Evolutionary conservation across 1,139 yeast species (phyloP), one percentile per base, ranked within the genome.

Genomic region (Saccharomyces pastorianus): DNA sequence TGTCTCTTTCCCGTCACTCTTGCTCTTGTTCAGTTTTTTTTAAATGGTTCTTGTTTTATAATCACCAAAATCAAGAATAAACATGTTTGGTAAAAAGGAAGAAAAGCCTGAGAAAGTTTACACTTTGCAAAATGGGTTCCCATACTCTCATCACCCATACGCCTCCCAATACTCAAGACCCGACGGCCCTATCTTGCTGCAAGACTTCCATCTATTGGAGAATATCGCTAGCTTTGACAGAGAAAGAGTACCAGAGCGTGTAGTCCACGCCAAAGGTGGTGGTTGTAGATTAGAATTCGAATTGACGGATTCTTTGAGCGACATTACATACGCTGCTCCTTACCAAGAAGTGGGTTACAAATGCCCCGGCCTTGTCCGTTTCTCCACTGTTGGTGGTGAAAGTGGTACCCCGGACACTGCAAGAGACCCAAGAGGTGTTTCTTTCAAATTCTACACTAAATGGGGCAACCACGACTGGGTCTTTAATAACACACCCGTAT

Each of bases 381-480:
- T 88, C 76, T 85, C 95, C 63, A 87, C 95, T 50, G 96, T 88
- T 53, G 95, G 95, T 64, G 96, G 96, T 61, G 96, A 88, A 73
- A 73, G 74, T 57, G 96, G 95, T 55, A 81, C 90, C 52, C 83
- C 96, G 44, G 96, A 88, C 70, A 77, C 93, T 48, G 93, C 89
- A 49, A 83, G 96, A 75, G 96, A 88, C 70, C 96, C 96, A 60
- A 81, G 96, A 74, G 96, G 96, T 28, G 88, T 87, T 71, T 76
- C 95, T 53, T 82, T 85, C 64, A 88, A 88, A 74, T 79, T 88
- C 65, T 86, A 86, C 75, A 88, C 96, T 51, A 90, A 87, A 65
- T 93, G 88, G 72, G 96, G 96, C 65, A 85, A 84, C 74, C 77
- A 85, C 72, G 96, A 88, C 76, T 84, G 87, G 77, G 96, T 88